A percentile compares a stretch with the other conserved stretches of the same genome.
Evolutionary conservation across 2,329 filamentous ascomycete species (phyloP).

Genomic region (Penicillium olsonii): DNA sequence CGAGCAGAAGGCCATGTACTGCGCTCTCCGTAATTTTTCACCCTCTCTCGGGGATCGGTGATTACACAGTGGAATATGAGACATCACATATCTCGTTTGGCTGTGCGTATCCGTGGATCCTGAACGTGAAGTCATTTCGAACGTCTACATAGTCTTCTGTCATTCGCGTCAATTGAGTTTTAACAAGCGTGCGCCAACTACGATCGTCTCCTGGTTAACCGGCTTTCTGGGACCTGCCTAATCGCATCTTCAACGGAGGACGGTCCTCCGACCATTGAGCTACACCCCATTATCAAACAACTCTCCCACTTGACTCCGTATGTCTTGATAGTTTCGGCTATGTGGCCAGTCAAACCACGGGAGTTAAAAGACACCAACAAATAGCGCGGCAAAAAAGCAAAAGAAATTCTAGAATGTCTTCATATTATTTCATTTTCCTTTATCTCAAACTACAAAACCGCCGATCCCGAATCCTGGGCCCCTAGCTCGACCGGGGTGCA

Average conservation of each 20-base stretch:
- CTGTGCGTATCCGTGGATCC: no score
- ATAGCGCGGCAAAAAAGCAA: neutral
- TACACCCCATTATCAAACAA: neutral
- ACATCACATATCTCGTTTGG: neutral
- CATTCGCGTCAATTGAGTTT: slow-evolving; percentile 37
- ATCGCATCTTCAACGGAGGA: slow-evolving; percentile 17
- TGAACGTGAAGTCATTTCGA: slow-evolving; percentile 1
- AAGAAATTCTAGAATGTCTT: neutral
- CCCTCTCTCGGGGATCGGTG: no score
- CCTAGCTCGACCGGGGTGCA: slow-evolving; percentile 8
- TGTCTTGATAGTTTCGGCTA: neutral
- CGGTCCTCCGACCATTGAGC: slow-evolving; percentile 15
- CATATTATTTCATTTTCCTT: neutral
- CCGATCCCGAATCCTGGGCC: slow-evolving; percentile 6
- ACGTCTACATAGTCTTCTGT: slow-evolving; percentile 14
- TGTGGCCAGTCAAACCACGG: neutral
- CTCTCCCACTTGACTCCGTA: neutral
- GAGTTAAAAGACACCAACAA: neutral
- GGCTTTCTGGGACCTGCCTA: slow-evolving; percentile 28
- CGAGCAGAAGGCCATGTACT: no score
- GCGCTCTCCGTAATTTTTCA: no score
- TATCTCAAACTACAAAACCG: slow-evolving; percentile 6
- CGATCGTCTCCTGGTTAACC: slow-evolving; percentile 33
- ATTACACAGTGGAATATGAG: neutral
- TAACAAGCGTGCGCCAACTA: slow-evolving; percentile 34